These are phyloP conservation scores for Pichia cactophila DNA, from an alignment of 1,139 yeast genomes.

Conservation along the genomic window DNA sequence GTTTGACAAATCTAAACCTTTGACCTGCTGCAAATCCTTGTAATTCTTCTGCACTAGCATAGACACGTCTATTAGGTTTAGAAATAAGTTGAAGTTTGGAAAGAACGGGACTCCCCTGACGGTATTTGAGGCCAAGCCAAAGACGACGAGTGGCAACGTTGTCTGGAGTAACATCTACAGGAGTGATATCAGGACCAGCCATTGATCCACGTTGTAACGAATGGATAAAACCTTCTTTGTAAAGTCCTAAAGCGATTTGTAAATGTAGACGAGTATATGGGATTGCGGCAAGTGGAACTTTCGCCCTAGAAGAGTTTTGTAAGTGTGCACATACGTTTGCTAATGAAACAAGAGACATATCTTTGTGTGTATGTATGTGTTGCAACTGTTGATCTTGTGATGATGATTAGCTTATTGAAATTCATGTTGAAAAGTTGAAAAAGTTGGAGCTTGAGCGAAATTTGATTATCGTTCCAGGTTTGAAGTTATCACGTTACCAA, in stretches of 20 bases:
- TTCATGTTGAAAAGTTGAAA: background rate
- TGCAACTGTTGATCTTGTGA: too few species aligned
- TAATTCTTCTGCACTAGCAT: slow-evolving; percentile 56
- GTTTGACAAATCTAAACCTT: slow-evolving; percentile 65
- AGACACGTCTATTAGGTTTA: slow-evolving; percentile 75
- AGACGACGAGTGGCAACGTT: slow-evolving; percentile 79
- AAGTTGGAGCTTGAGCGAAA: background rate
- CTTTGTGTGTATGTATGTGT: background rate
- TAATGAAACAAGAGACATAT: slow-evolving; percentile 77
- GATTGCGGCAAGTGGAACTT: slow-evolving; percentile 65
- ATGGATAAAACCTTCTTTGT: slow-evolving; percentile 84
- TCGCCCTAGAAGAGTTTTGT: slow-evolving; percentile 79
- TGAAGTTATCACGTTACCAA: too few species aligned
- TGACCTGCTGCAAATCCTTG: slow-evolving; percentile 70
- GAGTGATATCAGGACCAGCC: slow-evolving; percentile 73
- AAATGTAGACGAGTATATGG: slow-evolving; percentile 82
- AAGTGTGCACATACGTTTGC: slow-evolving; percentile 85
- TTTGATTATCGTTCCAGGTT: too few species aligned
- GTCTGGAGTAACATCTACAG: slow-evolving; percentile 80
- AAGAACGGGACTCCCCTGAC: slow-evolving; percentile 72
- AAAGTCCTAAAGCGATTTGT: slow-evolving; percentile 74
- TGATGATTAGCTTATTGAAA: too few species aligned
- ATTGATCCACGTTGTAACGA: slow-evolving; percentile 83
- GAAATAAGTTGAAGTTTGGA: slow-evolving; percentile 66
- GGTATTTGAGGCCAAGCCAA: slow-evolving; percentile 88